Percentiles rank a stretch among this genome's conserved stretches.
These are phyloP conservation scores for Sonneratia alba DNA, from an alignment of 345 rosid species.

Conservation along the genomic window DNA sequence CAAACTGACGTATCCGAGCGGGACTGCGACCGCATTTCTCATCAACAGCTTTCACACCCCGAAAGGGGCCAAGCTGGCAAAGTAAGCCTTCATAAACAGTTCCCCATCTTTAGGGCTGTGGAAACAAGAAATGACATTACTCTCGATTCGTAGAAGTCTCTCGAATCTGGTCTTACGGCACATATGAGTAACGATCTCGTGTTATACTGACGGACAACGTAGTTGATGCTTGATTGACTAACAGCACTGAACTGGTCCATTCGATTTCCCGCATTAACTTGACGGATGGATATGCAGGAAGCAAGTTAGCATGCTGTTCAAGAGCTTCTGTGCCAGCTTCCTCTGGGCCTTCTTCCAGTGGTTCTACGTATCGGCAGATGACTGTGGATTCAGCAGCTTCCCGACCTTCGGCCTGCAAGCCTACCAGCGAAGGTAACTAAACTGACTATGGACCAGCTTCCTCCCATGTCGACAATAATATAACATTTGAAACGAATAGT, in stretches of 20 bases:
- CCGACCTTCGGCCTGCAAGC: constrained; percentile 78
- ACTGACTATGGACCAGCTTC: neutral
- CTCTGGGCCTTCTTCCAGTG: constrained; percentile 56
- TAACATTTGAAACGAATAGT: no score
- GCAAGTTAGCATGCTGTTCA: constrained; percentile 35
- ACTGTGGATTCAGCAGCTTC: constrained; percentile 67
- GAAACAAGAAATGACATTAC: no score
- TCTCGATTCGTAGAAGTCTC: neutral
- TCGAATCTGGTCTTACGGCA: no score
- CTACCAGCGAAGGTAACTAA: constrained; percentile 33
- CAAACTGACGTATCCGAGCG: constrained; percentile 81
- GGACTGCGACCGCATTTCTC: constrained; percentile 87
- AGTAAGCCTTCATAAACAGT: constrained; percentile 22
- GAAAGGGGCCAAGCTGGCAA: constrained; percentile 77
- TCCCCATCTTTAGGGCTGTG: neutral
- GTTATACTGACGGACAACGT: no score
- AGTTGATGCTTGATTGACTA: no score
- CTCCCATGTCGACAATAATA: no score
- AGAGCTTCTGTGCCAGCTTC: constrained; percentile 35
- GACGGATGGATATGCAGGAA: constrained; percentile 5
- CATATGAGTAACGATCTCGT: no score
- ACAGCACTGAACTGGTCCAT: neutral
- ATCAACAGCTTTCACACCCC: constrained; percentile 94
- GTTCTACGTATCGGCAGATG: constrained; percentile 48
- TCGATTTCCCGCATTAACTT: neutral